These are phyloP conservation scores for Zygotorulaspora danielsina DNA, from an alignment of 805 yeast genomes.

Conservation along the genomic window DNA sequence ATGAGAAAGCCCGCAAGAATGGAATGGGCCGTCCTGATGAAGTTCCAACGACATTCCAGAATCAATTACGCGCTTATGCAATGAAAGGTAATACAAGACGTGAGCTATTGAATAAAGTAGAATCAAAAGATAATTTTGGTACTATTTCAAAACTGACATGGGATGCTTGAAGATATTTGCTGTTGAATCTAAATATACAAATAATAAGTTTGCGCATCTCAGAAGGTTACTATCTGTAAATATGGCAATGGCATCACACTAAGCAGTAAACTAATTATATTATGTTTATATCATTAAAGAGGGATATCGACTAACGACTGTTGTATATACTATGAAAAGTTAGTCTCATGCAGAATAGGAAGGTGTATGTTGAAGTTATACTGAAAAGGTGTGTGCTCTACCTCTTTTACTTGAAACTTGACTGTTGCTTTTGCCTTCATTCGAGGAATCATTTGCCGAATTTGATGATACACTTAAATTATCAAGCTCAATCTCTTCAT, in stretches of 20 bases:
- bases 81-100: slow-evolving; percentile 20
- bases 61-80: slow-evolving; percentile 26
- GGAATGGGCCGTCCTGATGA: not conserved
- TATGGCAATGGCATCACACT: too few relatives aligned
- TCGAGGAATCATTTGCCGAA: not conserved
- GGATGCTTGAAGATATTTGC: not conserved
- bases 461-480: slow-evolving; percentile 10
- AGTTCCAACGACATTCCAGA: slow-evolving; percentile 12
- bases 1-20: slow-evolving; percentile 2
- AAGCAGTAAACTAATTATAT: too few relatives aligned
- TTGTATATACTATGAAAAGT: not conserved
- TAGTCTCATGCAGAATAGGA: slow-evolving; percentile 1
- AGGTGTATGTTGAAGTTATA: slow-evolving; percentile 1
- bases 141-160: slow-evolving; percentile 2
- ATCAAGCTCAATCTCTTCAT: slow-evolving; percentile 16
- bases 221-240: too few relatives aligned
- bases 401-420: slow-evolving; percentile 6
- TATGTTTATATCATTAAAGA: not conserved
- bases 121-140: not conserved
- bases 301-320: not conserved
- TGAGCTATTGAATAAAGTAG: slow-evolving; percentile 5
- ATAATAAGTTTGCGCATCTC: not conserved
- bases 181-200: not conserved
- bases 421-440: not conserved
- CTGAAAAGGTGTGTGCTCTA: slow-evolving; percentile 12